Evolutionary conservation across 164 flowering plant species (phyloP).

Genomic region (Brasenia schreberi): DNA sequence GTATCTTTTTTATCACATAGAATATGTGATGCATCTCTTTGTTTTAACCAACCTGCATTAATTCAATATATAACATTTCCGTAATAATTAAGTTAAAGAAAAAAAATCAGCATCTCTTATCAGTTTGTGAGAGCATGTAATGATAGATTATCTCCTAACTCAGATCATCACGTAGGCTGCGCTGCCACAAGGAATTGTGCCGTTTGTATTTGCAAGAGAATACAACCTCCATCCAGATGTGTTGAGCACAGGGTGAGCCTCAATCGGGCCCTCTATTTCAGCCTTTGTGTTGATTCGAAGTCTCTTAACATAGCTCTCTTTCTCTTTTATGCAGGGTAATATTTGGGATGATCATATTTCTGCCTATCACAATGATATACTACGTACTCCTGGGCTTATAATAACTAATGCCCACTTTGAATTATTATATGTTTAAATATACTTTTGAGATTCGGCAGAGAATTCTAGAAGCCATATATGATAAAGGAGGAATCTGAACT

Average conservation of each 20-base stretch:
- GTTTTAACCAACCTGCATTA: no score
- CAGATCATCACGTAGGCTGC: slow-evolving; percentile 18
- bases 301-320: not conserved
- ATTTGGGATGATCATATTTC: slow-evolving; percentile 16
- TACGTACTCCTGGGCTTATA: slow-evolving; percentile 13
- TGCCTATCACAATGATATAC: slow-evolving; percentile 14
- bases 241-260: slow-evolving; percentile 30
- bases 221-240: slow-evolving; percentile 30
- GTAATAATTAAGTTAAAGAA: no score
- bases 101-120: not conserved
- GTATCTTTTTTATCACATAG: no score
- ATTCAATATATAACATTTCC: no score
- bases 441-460: no score
- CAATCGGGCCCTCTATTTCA: not conserved
- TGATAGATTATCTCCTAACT: not conserved
- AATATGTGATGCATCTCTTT: no score
- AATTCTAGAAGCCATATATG: no score
- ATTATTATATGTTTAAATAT: no score
- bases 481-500: no score
- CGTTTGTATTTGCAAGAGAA: slow-evolving; percentile 36
- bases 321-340: slow-evolving; percentile 11
- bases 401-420: not conserved
- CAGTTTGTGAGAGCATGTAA: not conserved
- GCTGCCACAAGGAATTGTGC: slow-evolving; percentile 33
- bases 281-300: not conserved